Evolutionary conservation across 2,329 filamentous ascomycete species (phyloP).

Genomic region (Capronia americana): DNA sequence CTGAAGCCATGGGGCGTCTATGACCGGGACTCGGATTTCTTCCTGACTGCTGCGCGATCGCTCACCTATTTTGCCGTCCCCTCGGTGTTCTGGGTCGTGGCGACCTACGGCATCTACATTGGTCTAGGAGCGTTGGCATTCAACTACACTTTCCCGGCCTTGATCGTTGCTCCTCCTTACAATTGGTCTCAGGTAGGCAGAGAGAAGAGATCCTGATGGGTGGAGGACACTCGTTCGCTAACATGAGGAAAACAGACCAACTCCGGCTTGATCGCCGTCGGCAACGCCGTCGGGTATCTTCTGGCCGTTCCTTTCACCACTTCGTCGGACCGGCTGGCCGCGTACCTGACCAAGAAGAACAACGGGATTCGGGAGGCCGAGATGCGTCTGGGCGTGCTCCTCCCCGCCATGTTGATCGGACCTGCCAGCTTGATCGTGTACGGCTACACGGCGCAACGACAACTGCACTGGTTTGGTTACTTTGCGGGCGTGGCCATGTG

Average conservation of each 20-base stretch:
- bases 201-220: not conserved
- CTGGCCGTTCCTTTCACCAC: conserved; percentile 56
- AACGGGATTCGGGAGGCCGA: conserved; percentile 50
- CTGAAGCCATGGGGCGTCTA: conserved; percentile 54
- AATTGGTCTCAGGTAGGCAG: conserved; percentile 49
- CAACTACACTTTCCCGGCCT: conserved; percentile 59
- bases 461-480: conserved; percentile 51
- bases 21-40: conserved; percentile 53
- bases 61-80: conserved; percentile 58
- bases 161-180: conserved; percentile 47
- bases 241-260: conserved; percentile 43
- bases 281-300: conserved; percentile 45
- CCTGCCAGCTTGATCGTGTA: conserved; percentile 45
- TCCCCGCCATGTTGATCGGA: conserved; percentile 43
- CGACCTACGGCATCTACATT: conserved; percentile 59
- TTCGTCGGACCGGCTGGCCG: conserved; percentile 49
- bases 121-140: conserved; percentile 58
- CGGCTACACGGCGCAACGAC: conserved; percentile 43
- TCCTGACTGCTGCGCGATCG: conserved; percentile 54
- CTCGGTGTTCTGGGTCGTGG: conserved; percentile 58
- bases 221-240: not conserved
- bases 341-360: conserved; percentile 48
- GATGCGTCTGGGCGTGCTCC: conserved; percentile 48
- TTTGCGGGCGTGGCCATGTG: conserved; percentile 59
- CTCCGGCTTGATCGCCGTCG: conserved; percentile 56